Base-by-base conservation (phyloP, 1,284 basidiomycete genomes). In the Ustilago xerochloae region DNA sequence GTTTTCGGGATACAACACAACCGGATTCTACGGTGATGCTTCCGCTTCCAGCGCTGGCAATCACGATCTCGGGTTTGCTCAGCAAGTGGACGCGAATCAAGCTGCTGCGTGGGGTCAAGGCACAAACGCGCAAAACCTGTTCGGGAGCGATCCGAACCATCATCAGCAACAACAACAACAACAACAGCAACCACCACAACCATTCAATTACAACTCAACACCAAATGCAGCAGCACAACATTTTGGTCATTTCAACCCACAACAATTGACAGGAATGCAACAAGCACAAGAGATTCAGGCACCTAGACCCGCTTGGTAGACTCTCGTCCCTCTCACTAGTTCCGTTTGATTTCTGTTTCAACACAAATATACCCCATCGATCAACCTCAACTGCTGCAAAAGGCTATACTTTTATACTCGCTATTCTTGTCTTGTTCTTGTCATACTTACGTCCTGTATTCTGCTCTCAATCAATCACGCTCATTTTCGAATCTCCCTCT, bases 241-340 rank as follows among this genome's bases (percentile, higher is more conserved):
- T 13, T 73, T 68, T 35, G 64, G 61, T 0, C 70, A 73, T 36
- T 73, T 67, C 30, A 66, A 63, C 33, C 70, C 70, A 6, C 70
- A 73, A n/a, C 70, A 73, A 24, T 16, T 73, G 38, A 56, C 59
- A 1, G 22, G 22, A 3, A 49, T 55, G 46, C 59, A 66, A 36
- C 55, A n/a, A n/a, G n/a, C 58, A 16, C 68, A 66, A 36, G 69
- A 72, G 51, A 72, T 72, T 47, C 62, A 62, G 39, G 62, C 62
- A 15, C 63, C 69, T 13, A 28, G 69, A 39, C 69, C 63, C 4
- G 64, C 64, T 0, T 73, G 70, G 70, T 73, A 30, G 39, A 22
- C 7, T 24, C 12, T 47, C 18, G 32, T 33, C 4, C 29, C 18
- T 18, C 29, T 8, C 12, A 10, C 43, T n/a, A n/a, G n/a, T n/a